Conservation (phyloP, 2,329 filamentous ascomycete species). For the Calonectria montana region DNA sequence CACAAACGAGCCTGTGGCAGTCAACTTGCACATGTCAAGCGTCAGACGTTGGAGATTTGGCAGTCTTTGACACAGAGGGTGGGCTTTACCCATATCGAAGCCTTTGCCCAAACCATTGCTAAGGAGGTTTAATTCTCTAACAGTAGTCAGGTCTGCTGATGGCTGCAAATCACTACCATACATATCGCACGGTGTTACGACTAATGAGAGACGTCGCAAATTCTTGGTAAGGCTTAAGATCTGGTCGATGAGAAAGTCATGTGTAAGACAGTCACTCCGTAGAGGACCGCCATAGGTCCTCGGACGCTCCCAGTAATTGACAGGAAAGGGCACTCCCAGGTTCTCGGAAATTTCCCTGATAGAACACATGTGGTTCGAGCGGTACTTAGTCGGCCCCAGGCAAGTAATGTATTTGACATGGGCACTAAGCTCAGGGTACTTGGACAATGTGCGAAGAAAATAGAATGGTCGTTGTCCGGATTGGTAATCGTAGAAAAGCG, state of each 20-base stretch:
- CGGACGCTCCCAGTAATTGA: too few species aligned
- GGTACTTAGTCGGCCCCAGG: too few species aligned
- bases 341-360: too few species aligned
- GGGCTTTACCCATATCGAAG: not conserved
- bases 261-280: not conserved
- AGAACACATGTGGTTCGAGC: too few species aligned
- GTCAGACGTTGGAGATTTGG: not conserved
- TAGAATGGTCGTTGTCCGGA: not conserved
- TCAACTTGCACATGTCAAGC: not conserved
- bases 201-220: not conserved
- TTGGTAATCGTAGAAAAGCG: not conserved
- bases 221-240: not conserved
- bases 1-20: not conserved
- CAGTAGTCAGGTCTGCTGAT: not conserved
- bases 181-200: not conserved
- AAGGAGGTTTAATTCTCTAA: not conserved
- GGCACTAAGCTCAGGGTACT: not conserved
- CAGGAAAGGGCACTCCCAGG: too few species aligned
- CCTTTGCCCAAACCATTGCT: not conserved
- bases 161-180: not conserved
- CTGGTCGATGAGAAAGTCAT: not conserved
- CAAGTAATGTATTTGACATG: not conserved
- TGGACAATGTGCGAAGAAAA: not conserved
- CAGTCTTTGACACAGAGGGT: not conserved
- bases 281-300: too few species aligned